These are phyloP conservation scores for Arthrobotrys conoides DNA, from an alignment of 2,329 filamentous ascomycete species.

Conservation along the genomic window DNA sequence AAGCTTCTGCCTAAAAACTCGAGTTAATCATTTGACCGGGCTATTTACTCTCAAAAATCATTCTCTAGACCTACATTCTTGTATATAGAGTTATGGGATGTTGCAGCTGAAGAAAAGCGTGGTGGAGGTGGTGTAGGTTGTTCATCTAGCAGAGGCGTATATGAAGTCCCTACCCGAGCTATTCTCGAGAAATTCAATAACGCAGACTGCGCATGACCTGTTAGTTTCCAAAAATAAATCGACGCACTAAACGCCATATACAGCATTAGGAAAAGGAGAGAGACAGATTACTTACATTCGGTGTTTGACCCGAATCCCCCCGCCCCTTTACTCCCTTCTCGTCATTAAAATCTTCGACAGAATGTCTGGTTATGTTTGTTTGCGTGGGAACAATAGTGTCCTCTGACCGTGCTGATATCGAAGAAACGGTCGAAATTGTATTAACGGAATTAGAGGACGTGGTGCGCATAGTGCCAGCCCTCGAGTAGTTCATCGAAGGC, in stretches of 20 bases:
- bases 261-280: no score
- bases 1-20: conserved; percentile 11
- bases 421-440: background rate
- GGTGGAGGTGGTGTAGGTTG: conserved; percentile 17
- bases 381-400: conserved; percentile 23
- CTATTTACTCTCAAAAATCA: background rate
- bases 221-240: background rate
- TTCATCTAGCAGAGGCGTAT: conserved; percentile 37
- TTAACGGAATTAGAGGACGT: conserved; percentile 27
- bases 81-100: conserved; percentile 2
- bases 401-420: background rate
- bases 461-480: conserved; percentile 33
- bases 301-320: background rate
- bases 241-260: background rate
- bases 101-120: background rate
- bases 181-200: conserved; percentile 6
- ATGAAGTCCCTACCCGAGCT: background rate
- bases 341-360: conserved; percentile 11
- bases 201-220: background rate
- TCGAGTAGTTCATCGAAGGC: conserved; percentile 33
- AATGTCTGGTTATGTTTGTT: background rate
- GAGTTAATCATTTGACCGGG: background rate
- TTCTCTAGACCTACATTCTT: conserved; percentile 24
- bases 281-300: background rate
- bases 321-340: background rate